phyloP scores from a whole-genome alignment of 768 basidiomycete species.

The Podaxis mareebaensis region DNA sequence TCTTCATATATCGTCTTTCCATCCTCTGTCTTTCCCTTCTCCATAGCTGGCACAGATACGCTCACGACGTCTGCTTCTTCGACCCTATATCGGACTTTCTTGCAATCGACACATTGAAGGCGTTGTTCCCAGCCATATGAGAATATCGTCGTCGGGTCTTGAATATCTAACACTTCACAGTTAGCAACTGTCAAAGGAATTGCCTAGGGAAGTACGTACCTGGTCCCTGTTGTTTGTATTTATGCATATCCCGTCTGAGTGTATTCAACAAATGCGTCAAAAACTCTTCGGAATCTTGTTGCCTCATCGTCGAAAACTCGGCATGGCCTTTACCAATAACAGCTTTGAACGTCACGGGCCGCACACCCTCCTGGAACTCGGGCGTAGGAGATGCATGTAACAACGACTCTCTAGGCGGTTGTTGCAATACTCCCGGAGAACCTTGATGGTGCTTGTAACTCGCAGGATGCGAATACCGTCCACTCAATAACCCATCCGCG shows the following conservation, averaged over 20 bases:
- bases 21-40: conserved; percentile 53
- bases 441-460: conserved; percentile 17
- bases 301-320: conserved; percentile 95
- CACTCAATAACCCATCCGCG: conserved; percentile 89
- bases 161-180: neutral
- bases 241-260: conserved; percentile 66
- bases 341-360: conserved; percentile 81
- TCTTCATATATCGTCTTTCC: conserved; percentile 65
- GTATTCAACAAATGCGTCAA: conserved; percentile 76
- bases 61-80: conserved; percentile 80
- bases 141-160: conserved; percentile 77
- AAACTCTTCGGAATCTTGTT: conserved; percentile 98
- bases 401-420: neutral
- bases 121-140: conserved; percentile 85
- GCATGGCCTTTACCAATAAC: conserved; percentile 90
- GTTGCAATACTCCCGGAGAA: conserved; percentile 2
- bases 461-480: conserved; percentile 79
- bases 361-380: conserved; percentile 82
- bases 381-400: conserved; percentile 38
- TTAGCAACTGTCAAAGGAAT: too few species aligned
- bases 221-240: conserved; percentile 38
- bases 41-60: conserved; percentile 72
- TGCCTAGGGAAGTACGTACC: conserved; percentile 20
- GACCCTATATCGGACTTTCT: conserved; percentile 77
- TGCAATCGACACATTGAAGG: conserved; percentile 78